Conservation (phyloP, 495 filamentous ascomycete species). For the Aspergillus panamensis region DNA sequence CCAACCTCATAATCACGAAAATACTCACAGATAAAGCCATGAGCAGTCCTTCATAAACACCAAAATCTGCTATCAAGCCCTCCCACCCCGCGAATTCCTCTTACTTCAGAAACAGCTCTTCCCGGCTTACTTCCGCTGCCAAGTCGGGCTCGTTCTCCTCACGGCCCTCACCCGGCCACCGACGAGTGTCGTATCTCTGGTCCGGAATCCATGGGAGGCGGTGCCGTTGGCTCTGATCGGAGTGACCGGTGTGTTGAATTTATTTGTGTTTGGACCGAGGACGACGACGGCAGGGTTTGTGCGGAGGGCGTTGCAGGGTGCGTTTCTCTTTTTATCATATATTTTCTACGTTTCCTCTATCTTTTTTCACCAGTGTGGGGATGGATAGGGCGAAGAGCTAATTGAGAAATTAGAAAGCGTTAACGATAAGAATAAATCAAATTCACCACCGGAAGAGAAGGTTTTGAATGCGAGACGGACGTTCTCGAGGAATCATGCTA, state of each 20-base stretch:
- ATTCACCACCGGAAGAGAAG: neutral
- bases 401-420: neutral
- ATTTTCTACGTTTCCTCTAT: neutral
- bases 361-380: neutral
- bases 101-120: conserved; percentile 51
- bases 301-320: conserved; percentile 43
- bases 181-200: conserved; percentile 35
- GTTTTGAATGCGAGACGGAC: conserved; percentile 31
- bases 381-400: neutral
- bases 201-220: conserved; percentile 27
- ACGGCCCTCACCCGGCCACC: conserved; percentile 47
- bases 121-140: conserved; percentile 50
- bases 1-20: neutral
- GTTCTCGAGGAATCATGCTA: conserved; percentile 51
- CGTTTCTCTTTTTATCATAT: neutral
- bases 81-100: conserved; percentile 49
- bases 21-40: neutral
- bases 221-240: conserved; percentile 40
- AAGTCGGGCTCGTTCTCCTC: conserved; percentile 41
- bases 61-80: conserved; percentile 43
- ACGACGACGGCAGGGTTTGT: conserved; percentile 44
- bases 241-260: conserved; percentile 44
- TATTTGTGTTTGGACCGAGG: conserved; percentile 43
- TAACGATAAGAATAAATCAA: neutral
- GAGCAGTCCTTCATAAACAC: conserved; percentile 30